A percentile compares a stretch with the other conserved stretches of the same genome.
Evolutionary conservation across 495 filamentous ascomycete species (phyloP).

Genomic region (Chlorociboria aeruginascens): DNA sequence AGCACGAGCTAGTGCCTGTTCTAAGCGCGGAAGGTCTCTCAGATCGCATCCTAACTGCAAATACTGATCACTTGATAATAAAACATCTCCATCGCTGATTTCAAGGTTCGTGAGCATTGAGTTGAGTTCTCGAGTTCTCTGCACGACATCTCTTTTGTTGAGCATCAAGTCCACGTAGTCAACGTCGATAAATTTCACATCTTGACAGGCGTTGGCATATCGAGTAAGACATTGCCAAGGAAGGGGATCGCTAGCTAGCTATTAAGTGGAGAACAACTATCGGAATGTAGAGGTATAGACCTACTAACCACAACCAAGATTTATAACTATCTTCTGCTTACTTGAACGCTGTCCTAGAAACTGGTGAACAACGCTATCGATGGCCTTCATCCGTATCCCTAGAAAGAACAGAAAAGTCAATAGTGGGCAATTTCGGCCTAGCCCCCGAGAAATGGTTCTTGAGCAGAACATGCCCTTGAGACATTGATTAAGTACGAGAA

Average conservation of each 20-base stretch:
- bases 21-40: slow-evolving; percentile 46
- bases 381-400: slow-evolving; percentile 62
- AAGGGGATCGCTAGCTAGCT: slow-evolving; percentile 60
- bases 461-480: neutral
- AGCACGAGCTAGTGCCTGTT: slow-evolving; percentile 39
- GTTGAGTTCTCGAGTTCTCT: slow-evolving; percentile 41
- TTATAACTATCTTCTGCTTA: slow-evolving; percentile 64
- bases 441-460: no score
- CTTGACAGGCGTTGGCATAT: slow-evolving; percentile 39
- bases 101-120: slow-evolving; percentile 32
- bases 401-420: no score
- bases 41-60: slow-evolving; percentile 76
- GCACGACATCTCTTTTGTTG: slow-evolving; percentile 58
- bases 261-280: neutral
- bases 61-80: slow-evolving; percentile 58
- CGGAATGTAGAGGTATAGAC: slow-evolving; percentile 22
- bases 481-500: neutral
- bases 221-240: slow-evolving; percentile 70
- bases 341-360: slow-evolving; percentile 52
- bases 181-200: slow-evolving; percentile 68
- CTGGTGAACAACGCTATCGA: slow-evolving; percentile 56
- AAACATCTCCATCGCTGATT: slow-evolving; percentile 29
- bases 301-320: slow-evolving; percentile 87
- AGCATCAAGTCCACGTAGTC: slow-evolving; percentile 74
- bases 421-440: no score